Evolutionary conservation across 2,329 filamentous ascomycete genomes (phyloP).

Genomic region (Lomentospora prolificans): DNA sequence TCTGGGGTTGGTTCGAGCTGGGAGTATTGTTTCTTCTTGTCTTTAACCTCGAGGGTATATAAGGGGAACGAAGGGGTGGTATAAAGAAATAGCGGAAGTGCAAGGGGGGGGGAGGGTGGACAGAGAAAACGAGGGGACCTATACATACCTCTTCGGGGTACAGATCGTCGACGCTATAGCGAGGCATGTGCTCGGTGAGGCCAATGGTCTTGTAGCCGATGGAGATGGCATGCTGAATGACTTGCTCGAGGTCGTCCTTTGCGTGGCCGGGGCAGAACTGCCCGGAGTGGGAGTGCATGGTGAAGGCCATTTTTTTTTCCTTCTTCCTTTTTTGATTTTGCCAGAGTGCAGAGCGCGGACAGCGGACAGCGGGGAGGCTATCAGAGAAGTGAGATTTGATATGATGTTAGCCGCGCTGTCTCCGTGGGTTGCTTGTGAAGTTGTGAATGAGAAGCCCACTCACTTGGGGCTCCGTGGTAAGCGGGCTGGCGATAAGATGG

Average conservation of each 20-base stretch:
- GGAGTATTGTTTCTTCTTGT: too few species aligned
- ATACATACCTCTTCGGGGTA: slow-evolving; percentile 77
- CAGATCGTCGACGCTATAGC: slow-evolving; percentile 60
- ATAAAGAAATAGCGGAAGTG: background rate
- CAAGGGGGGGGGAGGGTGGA: too few species aligned
- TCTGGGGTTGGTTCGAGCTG: slow-evolving; percentile 12
- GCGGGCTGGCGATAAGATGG: too few species aligned
- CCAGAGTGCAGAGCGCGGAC: too few species aligned
- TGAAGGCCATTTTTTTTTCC: slow-evolving; percentile 67
- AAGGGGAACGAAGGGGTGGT: slow-evolving; percentile 10
- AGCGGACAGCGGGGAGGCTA: slow-evolving; percentile 6
- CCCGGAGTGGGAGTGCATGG: slow-evolving; percentile 95
- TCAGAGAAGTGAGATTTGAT: background rate
- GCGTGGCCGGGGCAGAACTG: slow-evolving; percentile 94
- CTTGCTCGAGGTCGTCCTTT: slow-evolving; percentile 71
- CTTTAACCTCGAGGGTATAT: slow-evolving; percentile 33
- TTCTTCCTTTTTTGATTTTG: background rate
- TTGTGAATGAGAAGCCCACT: too few species aligned
- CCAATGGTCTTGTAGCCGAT: slow-evolving; percentile 75
- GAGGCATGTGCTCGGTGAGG: slow-evolving; percentile 92
- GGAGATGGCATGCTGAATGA: slow-evolving; percentile 68
- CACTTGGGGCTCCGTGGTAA: too few species aligned
- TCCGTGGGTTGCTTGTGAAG: background rate
- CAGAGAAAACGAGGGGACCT: background rate
- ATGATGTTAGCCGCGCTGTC: too few species aligned